Base-by-base conservation (phyloP, 2,329 filamentous ascomycete species). In the Penicillium sp. region DNA sequence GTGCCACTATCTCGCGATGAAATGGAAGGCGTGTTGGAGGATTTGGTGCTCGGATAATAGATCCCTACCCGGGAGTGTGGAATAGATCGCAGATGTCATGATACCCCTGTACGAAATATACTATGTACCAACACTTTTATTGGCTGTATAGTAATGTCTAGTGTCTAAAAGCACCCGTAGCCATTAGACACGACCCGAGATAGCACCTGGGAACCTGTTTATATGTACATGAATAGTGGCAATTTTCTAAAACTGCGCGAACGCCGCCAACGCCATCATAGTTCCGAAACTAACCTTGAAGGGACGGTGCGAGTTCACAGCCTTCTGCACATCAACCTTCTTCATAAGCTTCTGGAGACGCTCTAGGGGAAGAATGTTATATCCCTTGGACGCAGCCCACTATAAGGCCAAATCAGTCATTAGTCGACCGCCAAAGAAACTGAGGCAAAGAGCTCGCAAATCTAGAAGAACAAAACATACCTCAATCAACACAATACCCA, bases 1-100 rank as follows among this genome's bases (percentile, higher is more conserved):
- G 85, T 96, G 14, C 95, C 95, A 0, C 92, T 98, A 69, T 83
- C 88, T 44, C 89, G 88, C 65, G 92, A 96, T 62, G 95, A 99
- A 76, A 80, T 98, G 70, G 93, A 97, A 74, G 88, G 84, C 1
- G 90, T 96, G 47, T 74, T 98, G 61, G 93, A 97, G 70, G 95
- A 98, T 64, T 69, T 88, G 49, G 73, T 80, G 50, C 62, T 77
- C 59, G 70, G 69, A 51, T 75, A 64, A 67, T 10, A 4, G 23
- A 25, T 43, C 43, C 51, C 44, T 19, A 43, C 11, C 25, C 26
- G 16, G n/a, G 23, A 29, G 52, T 57, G 49, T 60, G 52, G 49
- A 61, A 67, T 65, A 58, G 60, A 63, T 58, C 59, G 51, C 39
- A 57, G 54, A 58, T 56, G 59, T 62, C 57, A 71, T 73, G 72